Evolutionary conservation across 169 alveolate species (phyloP), one percentile per base, ranked within the genome.

Genomic region (Theileria equi): DNA sequence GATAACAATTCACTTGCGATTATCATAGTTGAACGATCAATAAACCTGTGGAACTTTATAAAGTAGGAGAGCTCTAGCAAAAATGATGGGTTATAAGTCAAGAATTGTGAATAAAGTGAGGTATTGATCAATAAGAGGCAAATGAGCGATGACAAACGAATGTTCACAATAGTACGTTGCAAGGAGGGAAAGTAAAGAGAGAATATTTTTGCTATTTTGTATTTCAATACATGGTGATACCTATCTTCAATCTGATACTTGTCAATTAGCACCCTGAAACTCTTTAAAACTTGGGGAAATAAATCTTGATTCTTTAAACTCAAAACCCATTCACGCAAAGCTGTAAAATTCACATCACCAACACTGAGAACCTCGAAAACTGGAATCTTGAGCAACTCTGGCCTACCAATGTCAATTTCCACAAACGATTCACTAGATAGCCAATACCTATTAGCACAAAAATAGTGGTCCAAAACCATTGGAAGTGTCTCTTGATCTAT

Each of bases 81-180:
- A 48, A 74, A 74, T 16, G 73, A 74, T 10, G 84, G 84, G 41
- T 74, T 74, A 36, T 63, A 48, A 23, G 35, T 74, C 47, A 74
- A 52, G 47, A 74, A 74, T 57, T 74, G 79, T 29, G 52, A 32
- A 54, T 54, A 74, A 5, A 64, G 23, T 0, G 70, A 10, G 25
- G 60, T 53, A 49, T 64, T 74, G 62, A 74, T 54, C 0, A 64
- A 29, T 28, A 74, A 41, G 66, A 74, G 54, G 40, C 73, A 53
- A 10, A 63, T 64, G 17, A 74, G 67, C 49, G 84, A 59, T 21
- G 69, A 65, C 4, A 77, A 31, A 21, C 86, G 86, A 0, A 68
- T 66, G n/a, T 77, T 67, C 2, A 77, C 77, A 40, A 49, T 3
- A 34, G 38, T 36, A 3, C 77, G 41, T 50, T 77, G 80, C 48